These are phyloP conservation scores for Parmelia sp. DNA, from an alignment of 495 filamentous ascomycete species.

Conservation along the genomic window DNA sequence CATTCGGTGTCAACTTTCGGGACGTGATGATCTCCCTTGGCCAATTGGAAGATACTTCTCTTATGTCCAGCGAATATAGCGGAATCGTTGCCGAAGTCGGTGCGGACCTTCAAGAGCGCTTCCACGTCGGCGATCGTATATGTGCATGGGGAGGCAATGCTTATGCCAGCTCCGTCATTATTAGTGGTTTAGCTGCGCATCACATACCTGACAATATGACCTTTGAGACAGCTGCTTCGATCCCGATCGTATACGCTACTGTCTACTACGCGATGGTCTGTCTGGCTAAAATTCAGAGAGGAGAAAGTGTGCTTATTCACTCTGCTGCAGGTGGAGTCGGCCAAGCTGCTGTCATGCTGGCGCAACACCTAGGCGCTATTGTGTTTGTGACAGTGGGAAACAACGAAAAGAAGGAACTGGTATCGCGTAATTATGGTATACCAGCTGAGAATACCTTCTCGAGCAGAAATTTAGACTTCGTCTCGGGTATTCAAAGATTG, in stretches of 20 bases:
- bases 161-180: slow-evolving; percentile 3
- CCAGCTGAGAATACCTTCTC: slow-evolving; percentile 2
- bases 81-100: slow-evolving; percentile 53
- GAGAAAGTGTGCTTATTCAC: slow-evolving; percentile 20
- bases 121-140: slow-evolving; percentile 50
- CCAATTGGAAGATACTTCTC: slow-evolving; percentile 28
- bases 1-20: slow-evolving; percentile 27
- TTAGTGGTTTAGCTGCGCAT: not conserved
- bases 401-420: slow-evolving; percentile 7
- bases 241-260: slow-evolving; percentile 47
- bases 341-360: slow-evolving; percentile 19
- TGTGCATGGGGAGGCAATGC: slow-evolving; percentile 36
- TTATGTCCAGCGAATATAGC: slow-evolving; percentile 46
- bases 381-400: slow-evolving; percentile 18
- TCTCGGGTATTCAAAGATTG: slow-evolving; percentile 26
- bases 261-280: slow-evolving; percentile 45
- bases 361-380: slow-evolving; percentile 12
- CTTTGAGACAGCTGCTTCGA: slow-evolving; percentile 43
- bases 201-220: slow-evolving; percentile 35
- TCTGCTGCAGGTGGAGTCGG: slow-evolving; percentile 19
- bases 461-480: slow-evolving; percentile 26
- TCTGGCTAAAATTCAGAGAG: slow-evolving; percentile 15
- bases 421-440: slow-evolving; percentile 14
- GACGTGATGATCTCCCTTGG: slow-evolving; percentile 38
- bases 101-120: slow-evolving; percentile 34